Percentiles rank a stretch among this genome's conserved stretches.
phyloP scores from a whole-genome alignment of 352 stramenopile species.

The Phytophthora fragariaefolia region DNA sequence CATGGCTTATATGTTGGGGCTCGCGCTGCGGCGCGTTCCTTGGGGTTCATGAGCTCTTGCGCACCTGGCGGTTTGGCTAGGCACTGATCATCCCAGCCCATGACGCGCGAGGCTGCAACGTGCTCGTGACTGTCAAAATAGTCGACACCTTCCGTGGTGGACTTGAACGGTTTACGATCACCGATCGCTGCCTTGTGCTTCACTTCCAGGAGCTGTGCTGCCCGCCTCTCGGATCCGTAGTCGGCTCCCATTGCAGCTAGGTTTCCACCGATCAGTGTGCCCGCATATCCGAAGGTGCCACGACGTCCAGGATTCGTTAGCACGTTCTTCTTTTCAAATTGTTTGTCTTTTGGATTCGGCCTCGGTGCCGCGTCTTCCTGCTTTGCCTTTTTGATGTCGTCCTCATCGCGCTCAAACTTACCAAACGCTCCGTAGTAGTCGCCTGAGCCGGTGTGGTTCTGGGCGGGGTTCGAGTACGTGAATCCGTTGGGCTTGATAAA shows the following conservation, averaged over 20 bases:
- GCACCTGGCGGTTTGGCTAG: conserved; percentile 56
- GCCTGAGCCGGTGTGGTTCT: conserved; percentile 65
- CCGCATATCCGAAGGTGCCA: conserved; percentile 79
- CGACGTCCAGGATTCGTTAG: conserved; percentile 65
- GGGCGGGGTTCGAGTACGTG: conserved; percentile 60
- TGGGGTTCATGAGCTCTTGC: conserved; percentile 78
- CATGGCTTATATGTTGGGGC: conserved; percentile 71
- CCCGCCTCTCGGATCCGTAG: conserved; percentile 60
- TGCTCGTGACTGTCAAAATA: conserved; percentile 83
- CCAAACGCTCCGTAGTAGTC: conserved; percentile 80
- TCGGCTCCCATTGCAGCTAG: conserved; percentile 60
- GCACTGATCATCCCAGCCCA: conserved; percentile 79
- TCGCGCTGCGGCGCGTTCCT: conserved; percentile 61
- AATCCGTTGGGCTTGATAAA: conserved; percentile 79
- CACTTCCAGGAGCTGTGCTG: conserved; percentile 38
- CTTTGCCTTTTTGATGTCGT: conserved; percentile 58
- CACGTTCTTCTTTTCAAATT: conserved; percentile 76
- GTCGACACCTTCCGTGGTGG: conserved; percentile 63
- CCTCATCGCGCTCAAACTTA: conserved; percentile 70
- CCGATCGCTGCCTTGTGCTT: conserved; percentile 63
- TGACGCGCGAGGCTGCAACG: conserved; percentile 59
- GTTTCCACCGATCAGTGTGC: conserved; percentile 69
- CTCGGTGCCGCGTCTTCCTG: conserved; percentile 45
- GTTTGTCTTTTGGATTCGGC: conserved; percentile 66
- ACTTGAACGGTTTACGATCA: conserved; percentile 80